These are phyloP conservation scores for Hypericum androsaemum DNA, from an alignment of 345 rosid species.

Conservation along the genomic window DNA sequence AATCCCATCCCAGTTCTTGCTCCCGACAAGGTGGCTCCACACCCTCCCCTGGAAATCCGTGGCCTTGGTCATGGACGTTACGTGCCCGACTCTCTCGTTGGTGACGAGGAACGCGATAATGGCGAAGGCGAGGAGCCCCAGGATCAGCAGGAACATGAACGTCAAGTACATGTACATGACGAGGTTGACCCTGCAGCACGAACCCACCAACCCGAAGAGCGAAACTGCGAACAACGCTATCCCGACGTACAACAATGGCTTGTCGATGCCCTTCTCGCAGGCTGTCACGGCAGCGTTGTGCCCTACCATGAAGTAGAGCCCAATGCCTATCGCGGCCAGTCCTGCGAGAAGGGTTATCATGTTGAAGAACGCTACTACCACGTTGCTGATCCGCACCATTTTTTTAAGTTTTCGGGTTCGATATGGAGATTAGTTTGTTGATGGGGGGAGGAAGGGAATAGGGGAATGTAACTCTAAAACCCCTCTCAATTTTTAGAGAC, in stretches of 20 bases:
- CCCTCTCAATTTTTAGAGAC: too few species aligned
- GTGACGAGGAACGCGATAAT: conserved; percentile 24
- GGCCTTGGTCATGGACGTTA: conserved; percentile 14
- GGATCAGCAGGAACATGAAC: conserved; percentile 15
- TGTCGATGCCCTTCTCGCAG: conserved; percentile 22
- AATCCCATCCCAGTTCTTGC: conserved; percentile 23
- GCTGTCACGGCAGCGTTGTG: conserved; percentile 5
- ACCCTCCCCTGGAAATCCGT: conserved; percentile 26
- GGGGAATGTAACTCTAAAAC: too few species aligned
- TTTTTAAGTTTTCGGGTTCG: background rate
- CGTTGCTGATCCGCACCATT: conserved; percentile 16
- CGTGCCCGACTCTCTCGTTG: conserved; percentile 16
- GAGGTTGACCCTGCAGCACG: conserved; percentile 12
- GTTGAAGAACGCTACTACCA: conserved; percentile 9
- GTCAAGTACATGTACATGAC: conserved; percentile 17
- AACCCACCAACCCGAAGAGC: conserved; percentile 22
- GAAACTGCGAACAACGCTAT: conserved; percentile 11
- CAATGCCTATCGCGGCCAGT: conserved; percentile 8
- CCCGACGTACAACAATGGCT: conserved; percentile 21
- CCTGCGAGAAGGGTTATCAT: conserved; percentile 8
- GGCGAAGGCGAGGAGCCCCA: conserved; percentile 16
- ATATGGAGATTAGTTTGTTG: too few species aligned
- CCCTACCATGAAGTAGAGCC: conserved; percentile 7
- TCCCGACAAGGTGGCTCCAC: conserved; percentile 13
- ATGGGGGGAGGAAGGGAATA: too few species aligned